Evolutionary conservation across 345 rosid genomes (phyloP), one percentile per base, ranked within the genome.

Genomic region (Lepidium sativum): DNA sequence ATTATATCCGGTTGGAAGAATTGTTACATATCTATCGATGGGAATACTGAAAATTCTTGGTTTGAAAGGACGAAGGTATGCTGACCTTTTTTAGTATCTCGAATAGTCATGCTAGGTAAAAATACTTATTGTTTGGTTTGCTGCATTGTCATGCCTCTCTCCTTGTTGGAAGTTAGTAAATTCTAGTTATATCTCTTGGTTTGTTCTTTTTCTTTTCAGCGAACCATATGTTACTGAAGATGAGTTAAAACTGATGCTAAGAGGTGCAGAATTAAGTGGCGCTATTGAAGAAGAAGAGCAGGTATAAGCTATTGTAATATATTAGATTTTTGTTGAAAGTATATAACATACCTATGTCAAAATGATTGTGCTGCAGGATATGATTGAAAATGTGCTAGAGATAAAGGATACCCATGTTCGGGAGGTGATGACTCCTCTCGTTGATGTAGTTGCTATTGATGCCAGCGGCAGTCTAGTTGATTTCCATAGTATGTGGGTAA

Each of bases 201-300:
- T 20, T 17, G 70, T 32, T 8, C 5, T 52, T 56, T 23, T 51
- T 39, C 31, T 27, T 35, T 37, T 62, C 61, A 94, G 95, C 13
- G 97, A 94, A 73, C 97, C 95, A 38, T 90, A 86, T 75, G 99
- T 94, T 65, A 90, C 97, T 68, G 97, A 90, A 74, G 99, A 94
- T 68, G 97, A 94, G 80, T 55, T 94, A 72, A 90, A 94, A 80
- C 71, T 94, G 79, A 90, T 94, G 99, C 66, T 94, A 77, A 81
- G 95, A 23, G 99, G 99, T 39, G 99, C 96, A 68, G 97, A 90
- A 75, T 44, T 94, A 60, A 94, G 99, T 68, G 99, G 99, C 4
- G 97, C 97, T n/a, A 94, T 94, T 65, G 99, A 94, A 78, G 99
- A 90, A 83, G 99, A 94, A 74, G 99, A 94, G 67, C 99, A 94